phyloP scores from a whole-genome alignment of 495 filamentous ascomycete species.

The Sporormia fimetaria region DNA sequence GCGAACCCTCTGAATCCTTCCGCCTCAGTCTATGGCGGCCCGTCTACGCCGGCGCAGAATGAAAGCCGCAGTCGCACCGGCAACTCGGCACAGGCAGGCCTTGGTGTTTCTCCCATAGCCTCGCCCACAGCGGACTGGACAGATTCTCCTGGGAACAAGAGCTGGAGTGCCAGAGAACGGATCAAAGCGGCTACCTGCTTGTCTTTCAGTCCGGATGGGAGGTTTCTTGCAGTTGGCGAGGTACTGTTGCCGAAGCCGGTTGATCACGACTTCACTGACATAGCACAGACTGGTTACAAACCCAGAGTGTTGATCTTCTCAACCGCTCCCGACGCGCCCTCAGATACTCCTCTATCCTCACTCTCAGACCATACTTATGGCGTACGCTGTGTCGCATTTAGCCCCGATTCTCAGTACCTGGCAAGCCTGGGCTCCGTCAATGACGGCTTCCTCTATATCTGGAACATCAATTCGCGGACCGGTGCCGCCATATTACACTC shows the following conservation, averaged over 20 bases:
- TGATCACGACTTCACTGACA: constrained; percentile 17
- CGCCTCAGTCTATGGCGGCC: constrained; percentile 36
- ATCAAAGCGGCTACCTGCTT: constrained; percentile 96
- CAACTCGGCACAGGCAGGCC: constrained; percentile 42
- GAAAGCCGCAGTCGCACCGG: constrained; percentile 50
- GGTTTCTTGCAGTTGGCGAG: constrained; percentile 84
- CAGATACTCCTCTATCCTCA: constrained; percentile 72
- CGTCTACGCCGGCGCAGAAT: constrained; percentile 53
- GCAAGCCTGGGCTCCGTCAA: constrained; percentile 79
- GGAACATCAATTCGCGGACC: constrained; percentile 71
- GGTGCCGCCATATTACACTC: constrained; percentile 78
- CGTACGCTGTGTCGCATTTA: constrained; percentile 80
- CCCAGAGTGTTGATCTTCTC: constrained; percentile 85
- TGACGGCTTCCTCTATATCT: constrained; percentile 90
- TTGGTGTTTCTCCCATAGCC: constrained; percentile 31
- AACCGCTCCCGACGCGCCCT: constrained; percentile 57
- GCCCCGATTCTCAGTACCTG: constrained; percentile 72
- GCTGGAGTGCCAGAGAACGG: constrained; percentile 75
- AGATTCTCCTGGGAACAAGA: constrained; percentile 55
- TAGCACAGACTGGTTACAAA: constrained; percentile 69
- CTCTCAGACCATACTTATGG: constrained; percentile 85
- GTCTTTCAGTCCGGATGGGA: constrained; percentile 79
- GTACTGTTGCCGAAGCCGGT: constrained; percentile 33
- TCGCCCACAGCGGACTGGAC: constrained; percentile 38
- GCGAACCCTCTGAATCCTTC: constrained; percentile 53